phyloP scores from a whole-genome alignment of 495 filamentous ascomycete genomes.

The Penicillium taxi region DNA sequence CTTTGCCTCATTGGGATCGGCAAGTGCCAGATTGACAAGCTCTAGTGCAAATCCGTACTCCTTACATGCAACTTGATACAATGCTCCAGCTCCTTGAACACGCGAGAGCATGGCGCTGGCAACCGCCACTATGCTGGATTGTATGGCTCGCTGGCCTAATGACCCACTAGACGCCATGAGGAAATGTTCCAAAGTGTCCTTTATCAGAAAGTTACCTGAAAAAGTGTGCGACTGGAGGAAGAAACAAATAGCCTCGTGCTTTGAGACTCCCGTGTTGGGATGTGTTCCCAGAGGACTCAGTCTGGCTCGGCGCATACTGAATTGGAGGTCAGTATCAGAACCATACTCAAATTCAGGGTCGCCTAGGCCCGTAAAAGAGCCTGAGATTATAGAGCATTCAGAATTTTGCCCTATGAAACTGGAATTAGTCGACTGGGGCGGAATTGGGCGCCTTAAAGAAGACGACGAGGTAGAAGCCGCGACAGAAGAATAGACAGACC shows the following conservation, averaged over 20 bases:
- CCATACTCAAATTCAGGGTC: conserved; percentile 12
- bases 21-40: conserved; percentile 46
- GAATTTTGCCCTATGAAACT: conserved; percentile 18
- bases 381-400: neutral
- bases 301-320: conserved; percentile 1
- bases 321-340: conserved; percentile 9
- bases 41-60: conserved; percentile 44
- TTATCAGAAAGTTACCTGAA: conserved; percentile 28
- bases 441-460: no score
- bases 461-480: conserved; percentile 1
- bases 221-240: conserved; percentile 37
- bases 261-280: conserved; percentile 14
- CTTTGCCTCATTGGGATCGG: conserved; percentile 44
- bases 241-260: conserved; percentile 36
- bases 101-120: conserved; percentile 45
- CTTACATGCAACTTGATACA: conserved; percentile 33
- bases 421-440: conserved; percentile 9
- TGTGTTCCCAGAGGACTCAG: conserved; percentile 15
- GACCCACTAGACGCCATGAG: conserved; percentile 12
- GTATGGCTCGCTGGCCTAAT: conserved; percentile 29
- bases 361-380: neutral
- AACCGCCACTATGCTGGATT: conserved; percentile 40
- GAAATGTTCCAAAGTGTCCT: conserved; percentile 20
- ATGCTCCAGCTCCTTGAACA: conserved; percentile 22
- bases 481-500: conserved; percentile 7